Conservation (phyloP, 2,329 filamentous ascomycete species). For the Septoria petroselini region DNA sequence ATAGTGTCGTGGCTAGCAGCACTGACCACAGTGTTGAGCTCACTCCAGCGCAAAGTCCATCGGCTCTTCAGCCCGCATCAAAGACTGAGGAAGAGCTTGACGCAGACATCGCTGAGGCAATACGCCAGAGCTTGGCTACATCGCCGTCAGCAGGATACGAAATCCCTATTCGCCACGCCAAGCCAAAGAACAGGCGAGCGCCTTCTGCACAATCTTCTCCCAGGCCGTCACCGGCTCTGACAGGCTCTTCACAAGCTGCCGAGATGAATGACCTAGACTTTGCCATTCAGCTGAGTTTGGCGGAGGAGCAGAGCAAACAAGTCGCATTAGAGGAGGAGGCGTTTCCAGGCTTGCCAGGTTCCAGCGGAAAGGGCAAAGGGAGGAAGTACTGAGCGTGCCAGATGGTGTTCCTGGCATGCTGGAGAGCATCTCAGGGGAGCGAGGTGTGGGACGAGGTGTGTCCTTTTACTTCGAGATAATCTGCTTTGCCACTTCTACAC, state of each 20-base stretch:
- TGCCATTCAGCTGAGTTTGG: slow-evolving; percentile 60
- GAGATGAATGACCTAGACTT: slow-evolving; percentile 60
- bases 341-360: slow-evolving; percentile 34
- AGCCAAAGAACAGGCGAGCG: slow-evolving; percentile 35
- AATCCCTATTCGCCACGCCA: slow-evolving; percentile 48
- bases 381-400: slow-evolving; percentile 22
- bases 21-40: slow-evolving; percentile 35
- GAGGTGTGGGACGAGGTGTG: neutral
- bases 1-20: slow-evolving; percentile 42
- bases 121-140: slow-evolving; percentile 50
- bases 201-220: slow-evolving; percentile 31
- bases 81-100: slow-evolving; percentile 52
- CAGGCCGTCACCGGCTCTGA: slow-evolving; percentile 35
- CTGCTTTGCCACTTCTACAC: slow-evolving; percentile 1
- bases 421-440: neutral
- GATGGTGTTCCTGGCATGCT: too few relatives aligned
- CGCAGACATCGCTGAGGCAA: slow-evolving; percentile 61
- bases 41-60: slow-evolving; percentile 29
- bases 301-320: slow-evolving; percentile 52
- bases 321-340: slow-evolving; percentile 20
- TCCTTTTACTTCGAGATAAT: neutral
- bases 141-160: slow-evolving; percentile 37
- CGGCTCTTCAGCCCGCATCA: slow-evolving; percentile 27
- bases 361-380: slow-evolving; percentile 32
- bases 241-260: slow-evolving; percentile 38